Conservation (phyloP, 2,329 filamentous ascomycete genomes). For the Calonectria naviculata region DNA sequence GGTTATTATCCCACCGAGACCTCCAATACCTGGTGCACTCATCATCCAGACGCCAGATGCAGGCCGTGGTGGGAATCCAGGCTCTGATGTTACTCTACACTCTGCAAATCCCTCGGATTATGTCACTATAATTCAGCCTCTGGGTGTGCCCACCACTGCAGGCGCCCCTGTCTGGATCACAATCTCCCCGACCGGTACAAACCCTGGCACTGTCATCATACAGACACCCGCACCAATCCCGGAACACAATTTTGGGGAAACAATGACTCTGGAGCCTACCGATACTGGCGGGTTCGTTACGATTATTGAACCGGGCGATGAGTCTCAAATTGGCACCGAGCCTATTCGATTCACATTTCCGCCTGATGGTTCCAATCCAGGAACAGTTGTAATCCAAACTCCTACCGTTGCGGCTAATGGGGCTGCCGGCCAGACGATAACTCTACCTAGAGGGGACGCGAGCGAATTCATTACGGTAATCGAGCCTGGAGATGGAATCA, state of each 20-base stretch:
- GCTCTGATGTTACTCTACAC: slow-evolving; percentile 23
- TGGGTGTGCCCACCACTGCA: neutral
- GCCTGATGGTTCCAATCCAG: slow-evolving; percentile 32
- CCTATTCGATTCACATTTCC: slow-evolving; percentile 29
- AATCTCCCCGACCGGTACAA: slow-evolving; percentile 27
- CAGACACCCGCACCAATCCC: slow-evolving; percentile 19
- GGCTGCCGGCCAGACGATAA: neutral
- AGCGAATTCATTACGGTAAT: neutral
- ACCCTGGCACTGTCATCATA: slow-evolving; percentile 32
- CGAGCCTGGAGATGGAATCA: slow-evolving; percentile 8
- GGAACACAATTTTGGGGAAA: neutral
- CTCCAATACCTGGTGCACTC: slow-evolving; percentile 24
- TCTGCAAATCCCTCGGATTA: slow-evolving; percentile 22
- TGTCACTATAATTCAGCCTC: slow-evolving; percentile 30
- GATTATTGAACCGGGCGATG: slow-evolving; percentile 31
- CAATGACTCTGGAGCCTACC: slow-evolving; percentile 25
- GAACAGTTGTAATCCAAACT: slow-evolving; percentile 35
- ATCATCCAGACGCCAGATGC: slow-evolving; percentile 34
- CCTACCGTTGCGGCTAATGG: slow-evolving; percentile 1
- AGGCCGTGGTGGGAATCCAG: neutral
- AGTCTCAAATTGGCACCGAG: slow-evolving; percentile 17
- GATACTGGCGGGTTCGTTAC: slow-evolving; percentile 29
- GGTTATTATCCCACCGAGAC: slow-evolving; percentile 22
- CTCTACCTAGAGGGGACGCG: neutral
- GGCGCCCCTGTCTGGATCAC: slow-evolving; percentile 21